Evolutionary conservation across 176 grass and related monocot genomes (phyloP).

Genomic region (Eleusine coracana): DNA sequence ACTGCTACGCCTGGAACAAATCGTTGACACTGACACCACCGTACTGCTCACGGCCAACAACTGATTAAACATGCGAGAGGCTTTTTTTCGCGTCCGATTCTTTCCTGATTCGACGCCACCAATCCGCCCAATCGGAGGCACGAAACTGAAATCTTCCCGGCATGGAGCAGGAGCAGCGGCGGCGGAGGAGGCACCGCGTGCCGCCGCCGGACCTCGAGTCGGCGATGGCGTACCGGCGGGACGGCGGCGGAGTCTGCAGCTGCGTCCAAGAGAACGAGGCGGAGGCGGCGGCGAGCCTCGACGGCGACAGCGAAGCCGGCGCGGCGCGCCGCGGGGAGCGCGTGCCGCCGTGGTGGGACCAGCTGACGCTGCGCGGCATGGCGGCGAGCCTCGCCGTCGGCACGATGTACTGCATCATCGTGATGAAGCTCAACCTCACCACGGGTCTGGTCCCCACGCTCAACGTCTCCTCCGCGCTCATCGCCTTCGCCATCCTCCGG

Average conservation of each 20-base stretch:
- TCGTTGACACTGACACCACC: neutral
- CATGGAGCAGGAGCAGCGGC: constrained; percentile 47
- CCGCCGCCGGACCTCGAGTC: constrained; percentile 30
- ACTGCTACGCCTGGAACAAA: neutral
- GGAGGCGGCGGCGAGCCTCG: constrained; percentile 6
- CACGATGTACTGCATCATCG: constrained; percentile 85
- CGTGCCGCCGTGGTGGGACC: constrained; percentile 71
- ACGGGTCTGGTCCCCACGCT: constrained; percentile 87
- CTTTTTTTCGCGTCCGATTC: neutral
- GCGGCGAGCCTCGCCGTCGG: constrained; percentile 75
- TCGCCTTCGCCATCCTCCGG: constrained; percentile 87
- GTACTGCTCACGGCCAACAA: neutral
- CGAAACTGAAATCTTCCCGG: constrained; percentile 40
- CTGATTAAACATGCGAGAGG: neutral
- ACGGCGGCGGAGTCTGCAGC: neutral
- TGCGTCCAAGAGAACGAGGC: constrained; percentile 9
- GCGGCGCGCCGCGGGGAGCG: constrained; percentile 8
- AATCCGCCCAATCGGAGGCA: neutral
- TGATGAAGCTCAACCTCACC: constrained; percentile 94
- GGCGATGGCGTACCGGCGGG: constrained; percentile 32
- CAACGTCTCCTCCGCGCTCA: constrained; percentile 90
- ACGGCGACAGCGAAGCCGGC: constrained; percentile 32
- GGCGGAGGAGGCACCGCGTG: constrained; percentile 34
- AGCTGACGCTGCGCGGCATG: constrained; percentile 79
- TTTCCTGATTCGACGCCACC: neutral